phyloP scores from a whole-genome alignment of 192 early-diverging fungal genomes.

The Coemansia sp. region DNA sequence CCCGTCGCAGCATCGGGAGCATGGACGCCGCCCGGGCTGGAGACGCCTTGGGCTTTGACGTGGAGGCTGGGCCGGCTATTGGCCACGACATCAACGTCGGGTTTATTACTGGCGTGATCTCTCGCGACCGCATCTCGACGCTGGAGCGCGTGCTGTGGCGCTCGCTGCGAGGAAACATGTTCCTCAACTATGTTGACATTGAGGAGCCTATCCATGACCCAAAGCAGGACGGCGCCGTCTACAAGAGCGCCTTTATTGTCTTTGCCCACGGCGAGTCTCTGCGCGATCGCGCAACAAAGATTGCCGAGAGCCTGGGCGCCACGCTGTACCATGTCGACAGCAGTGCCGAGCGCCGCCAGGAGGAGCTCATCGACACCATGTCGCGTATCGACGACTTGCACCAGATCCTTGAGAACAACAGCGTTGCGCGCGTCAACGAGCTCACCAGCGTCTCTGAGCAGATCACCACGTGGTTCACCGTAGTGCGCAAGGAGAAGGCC shows the following conservation, averaged over 20 bases:
- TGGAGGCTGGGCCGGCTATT: slow-evolving; percentile 27
- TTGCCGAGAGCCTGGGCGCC: slow-evolving; percentile 93
- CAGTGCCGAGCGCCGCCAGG: slow-evolving; percentile 80
- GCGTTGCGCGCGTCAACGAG: slow-evolving; percentile 80
- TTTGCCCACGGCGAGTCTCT: slow-evolving; percentile 97
- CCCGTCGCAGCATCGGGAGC: slow-evolving; percentile 55
- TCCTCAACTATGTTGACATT: slow-evolving; percentile 95
- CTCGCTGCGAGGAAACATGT: slow-evolving; percentile 95
- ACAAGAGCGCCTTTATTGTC: slow-evolving; percentile 98
- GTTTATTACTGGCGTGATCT: slow-evolving; percentile 95
- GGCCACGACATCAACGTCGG: slow-evolving; percentile 65
- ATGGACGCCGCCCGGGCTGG: slow-evolving; percentile 42
- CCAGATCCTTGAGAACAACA: slow-evolving; percentile 85
- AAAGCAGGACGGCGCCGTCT: slow-evolving; percentile 79
- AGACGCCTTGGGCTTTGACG: slow-evolving; percentile 28
- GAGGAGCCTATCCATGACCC: slow-evolving; percentile 94
- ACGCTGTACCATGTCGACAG: slow-evolving; percentile 91
- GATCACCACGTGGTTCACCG: slow-evolving; percentile 84
- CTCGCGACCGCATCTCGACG: slow-evolving; percentile 76
- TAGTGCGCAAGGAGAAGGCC: slow-evolving; percentile 97
- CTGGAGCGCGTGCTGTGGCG: slow-evolving; percentile 98
- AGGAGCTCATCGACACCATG: slow-evolving; percentile 78
- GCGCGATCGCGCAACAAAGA: slow-evolving; percentile 88
- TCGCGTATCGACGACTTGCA: slow-evolving; percentile 85
- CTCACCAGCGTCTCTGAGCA: slow-evolving; percentile 84